A percentile compares a stretch with the other conserved stretches of the same genome.
Evolutionary conservation across 2,329 filamentous ascomycete genomes (phyloP).

Genomic region (Ceratocystiopsis minuta): DNA sequence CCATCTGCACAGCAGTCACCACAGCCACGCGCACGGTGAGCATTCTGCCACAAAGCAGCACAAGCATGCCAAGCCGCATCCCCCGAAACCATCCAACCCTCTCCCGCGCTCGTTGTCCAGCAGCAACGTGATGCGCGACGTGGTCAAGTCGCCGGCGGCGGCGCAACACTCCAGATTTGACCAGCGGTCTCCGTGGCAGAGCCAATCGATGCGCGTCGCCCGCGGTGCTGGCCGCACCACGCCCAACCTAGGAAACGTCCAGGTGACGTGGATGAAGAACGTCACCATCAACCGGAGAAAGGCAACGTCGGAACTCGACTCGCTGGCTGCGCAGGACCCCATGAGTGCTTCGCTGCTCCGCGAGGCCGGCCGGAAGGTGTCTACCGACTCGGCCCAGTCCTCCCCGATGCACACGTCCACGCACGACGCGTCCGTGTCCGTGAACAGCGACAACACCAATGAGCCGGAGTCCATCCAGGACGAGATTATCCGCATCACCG

Average conservation of each 20-base stretch:
- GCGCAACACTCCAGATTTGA: slow-evolving; percentile 20
- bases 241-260: slow-evolving; percentile 31
- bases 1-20: not conserved
- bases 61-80: no score
- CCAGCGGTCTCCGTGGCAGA: slow-evolving; percentile 29
- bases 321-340: slow-evolving; percentile 2
- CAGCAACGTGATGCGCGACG: slow-evolving; percentile 4
- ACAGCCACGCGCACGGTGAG: not conserved
- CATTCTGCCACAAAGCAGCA: no score
- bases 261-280: slow-evolving; percentile 53
- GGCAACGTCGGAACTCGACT: slow-evolving; percentile 17
- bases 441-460: slow-evolving; percentile 37
- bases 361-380: slow-evolving; percentile 4
- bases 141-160: slow-evolving; percentile 16
- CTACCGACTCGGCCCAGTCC: slow-evolving; percentile 6
- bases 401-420: slow-evolving; percentile 30
- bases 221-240: slow-evolving; percentile 19
- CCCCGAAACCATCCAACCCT: no score
- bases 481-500: slow-evolving; percentile 44
- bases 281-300: slow-evolving; percentile 45
- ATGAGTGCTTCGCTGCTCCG: not conserved
- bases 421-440: slow-evolving; percentile 32
- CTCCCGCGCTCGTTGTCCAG: not conserved
- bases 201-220: slow-evolving; percentile 41
- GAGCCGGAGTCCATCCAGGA: slow-evolving; percentile 45